A percentile compares a stretch with the other conserved stretches of the same genome.
Conservation (phyloP, 441 rosid genomes). For the Erodium trifolium region DNA sequence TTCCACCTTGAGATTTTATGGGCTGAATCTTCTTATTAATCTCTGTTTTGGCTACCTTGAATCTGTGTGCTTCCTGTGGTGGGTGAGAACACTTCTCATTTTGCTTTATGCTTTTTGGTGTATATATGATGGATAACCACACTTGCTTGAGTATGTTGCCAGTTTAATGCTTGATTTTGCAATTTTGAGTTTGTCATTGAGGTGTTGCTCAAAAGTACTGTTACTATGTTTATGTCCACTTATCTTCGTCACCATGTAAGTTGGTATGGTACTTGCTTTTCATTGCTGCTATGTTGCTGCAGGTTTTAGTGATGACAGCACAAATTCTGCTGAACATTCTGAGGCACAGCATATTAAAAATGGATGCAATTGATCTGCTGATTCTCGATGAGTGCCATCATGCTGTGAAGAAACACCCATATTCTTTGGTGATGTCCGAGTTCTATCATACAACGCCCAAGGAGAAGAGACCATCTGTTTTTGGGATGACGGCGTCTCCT, state of each 20-base stretch:
- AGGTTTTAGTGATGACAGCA: conserved; percentile 99
- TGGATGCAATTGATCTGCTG: conserved; percentile 85
- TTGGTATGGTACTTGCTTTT: conserved; percentile 3
- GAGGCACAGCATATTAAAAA: conserved; percentile 93
- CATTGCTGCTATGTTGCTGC: conserved; percentile 8
- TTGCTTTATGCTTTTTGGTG: no score
- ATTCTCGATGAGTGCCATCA: conserved; percentile 98
- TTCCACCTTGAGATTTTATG: no score
- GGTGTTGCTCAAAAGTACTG: background rate
- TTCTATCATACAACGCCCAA: conserved; percentile 87
- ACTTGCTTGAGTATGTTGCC: background rate
- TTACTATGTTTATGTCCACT: background rate
- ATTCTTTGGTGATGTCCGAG: conserved; percentile 98
- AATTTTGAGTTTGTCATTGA: background rate
- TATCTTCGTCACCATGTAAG: background rate
- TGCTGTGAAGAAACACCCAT: conserved; percentile 99
- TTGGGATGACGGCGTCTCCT: conserved; percentile 99
- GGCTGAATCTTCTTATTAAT: no score
- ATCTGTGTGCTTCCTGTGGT: no score
- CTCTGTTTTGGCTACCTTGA: no score
- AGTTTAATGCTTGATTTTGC: background rate
- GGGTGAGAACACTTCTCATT: no score
- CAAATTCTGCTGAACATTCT: conserved; percentile 91
- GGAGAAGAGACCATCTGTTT: conserved; percentile 89
- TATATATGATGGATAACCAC: no score